Percentiles rank a stretch among this genome's conserved stretches.
Evolutionary conservation across 2,329 filamentous ascomycete genomes (phyloP).

Genomic region (Nannizzia gypsea): DNA sequence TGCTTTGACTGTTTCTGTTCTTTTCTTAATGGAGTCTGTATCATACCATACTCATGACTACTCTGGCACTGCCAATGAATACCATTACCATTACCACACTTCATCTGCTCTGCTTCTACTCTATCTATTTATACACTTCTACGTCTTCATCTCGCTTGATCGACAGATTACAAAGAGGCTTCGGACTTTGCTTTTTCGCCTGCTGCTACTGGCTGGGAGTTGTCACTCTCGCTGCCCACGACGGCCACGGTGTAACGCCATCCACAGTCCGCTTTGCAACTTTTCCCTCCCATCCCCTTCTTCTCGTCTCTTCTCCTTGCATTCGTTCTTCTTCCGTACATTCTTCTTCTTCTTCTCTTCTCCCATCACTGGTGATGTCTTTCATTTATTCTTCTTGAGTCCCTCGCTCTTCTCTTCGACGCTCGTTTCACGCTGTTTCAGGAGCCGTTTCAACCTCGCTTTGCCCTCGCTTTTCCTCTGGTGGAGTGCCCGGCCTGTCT

Average conservation of each 20-base stretch:
- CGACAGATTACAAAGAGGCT: too few species aligned
- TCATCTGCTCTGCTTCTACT: too few species aligned
- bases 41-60: not conserved
- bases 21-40: not conserved
- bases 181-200: too few species aligned
- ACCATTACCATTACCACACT: too few species aligned
- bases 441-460: not conserved
- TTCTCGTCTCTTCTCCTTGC: not conserved
- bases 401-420: not conserved
- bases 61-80: not conserved
- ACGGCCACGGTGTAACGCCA: not conserved
- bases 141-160: too few species aligned
- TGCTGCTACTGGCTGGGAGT: too few species aligned
- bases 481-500: not conserved
- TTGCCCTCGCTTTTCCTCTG: not conserved
- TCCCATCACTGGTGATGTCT: not conserved
- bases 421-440: slow-evolving; percentile 4
- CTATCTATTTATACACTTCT: too few species aligned
- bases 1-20: slow-evolving; percentile 7
- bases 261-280: too few species aligned
- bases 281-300: not conserved
- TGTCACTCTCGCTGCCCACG: not conserved
- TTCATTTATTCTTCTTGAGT: not conserved
- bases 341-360: not conserved
- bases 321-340: not conserved